phyloP scores from a whole-genome alignment of 192 early-diverging fungal species.

The Mortierella claussenii region DNA sequence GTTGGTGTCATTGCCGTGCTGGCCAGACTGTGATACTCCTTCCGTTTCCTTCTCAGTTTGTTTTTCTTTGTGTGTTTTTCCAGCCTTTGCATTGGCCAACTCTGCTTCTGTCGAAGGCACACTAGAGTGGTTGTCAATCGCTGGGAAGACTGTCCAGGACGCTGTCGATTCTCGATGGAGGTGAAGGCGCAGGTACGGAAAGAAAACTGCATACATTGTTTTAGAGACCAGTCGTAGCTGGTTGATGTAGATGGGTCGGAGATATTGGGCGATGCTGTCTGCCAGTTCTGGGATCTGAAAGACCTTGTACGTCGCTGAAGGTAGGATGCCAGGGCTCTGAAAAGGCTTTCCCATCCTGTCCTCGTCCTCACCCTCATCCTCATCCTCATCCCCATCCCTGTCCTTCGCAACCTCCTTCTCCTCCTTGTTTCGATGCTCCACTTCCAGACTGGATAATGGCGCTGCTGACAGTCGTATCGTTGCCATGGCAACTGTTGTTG shows the following conservation, averaged over 20 bases:
- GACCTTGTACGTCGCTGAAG: slow-evolving; percentile 18
- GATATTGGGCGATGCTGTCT: slow-evolving; percentile 17
- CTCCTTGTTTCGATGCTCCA: background rate
- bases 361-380: too few relatives aligned
- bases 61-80: background rate
- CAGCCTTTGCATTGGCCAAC: background rate
- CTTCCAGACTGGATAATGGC: background rate
- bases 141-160: slow-evolving; percentile 30
- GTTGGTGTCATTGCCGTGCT: too few relatives aligned
- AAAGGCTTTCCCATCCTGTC: background rate
- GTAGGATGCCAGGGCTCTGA: background rate
- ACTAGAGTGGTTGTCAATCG: background rate
- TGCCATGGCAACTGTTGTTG: background rate
- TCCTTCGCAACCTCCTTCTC: too few relatives aligned
- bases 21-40: too few relatives aligned
- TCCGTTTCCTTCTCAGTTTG: too few relatives aligned
- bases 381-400: too few relatives aligned
- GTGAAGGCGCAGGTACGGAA: slow-evolving; percentile 31
- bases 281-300: slow-evolving; percentile 39
- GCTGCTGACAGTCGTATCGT: background rate
- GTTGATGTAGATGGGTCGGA: slow-evolving; percentile 25
- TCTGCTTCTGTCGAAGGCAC: background rate
- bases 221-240: slow-evolving; percentile 30
- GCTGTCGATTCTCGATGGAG: slow-evolving; percentile 23
- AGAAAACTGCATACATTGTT: slow-evolving; percentile 12